Base-by-base conservation (phyloP, 1,284 basidiomycete genomes). In the Ceratobasidium sp. region DNA sequence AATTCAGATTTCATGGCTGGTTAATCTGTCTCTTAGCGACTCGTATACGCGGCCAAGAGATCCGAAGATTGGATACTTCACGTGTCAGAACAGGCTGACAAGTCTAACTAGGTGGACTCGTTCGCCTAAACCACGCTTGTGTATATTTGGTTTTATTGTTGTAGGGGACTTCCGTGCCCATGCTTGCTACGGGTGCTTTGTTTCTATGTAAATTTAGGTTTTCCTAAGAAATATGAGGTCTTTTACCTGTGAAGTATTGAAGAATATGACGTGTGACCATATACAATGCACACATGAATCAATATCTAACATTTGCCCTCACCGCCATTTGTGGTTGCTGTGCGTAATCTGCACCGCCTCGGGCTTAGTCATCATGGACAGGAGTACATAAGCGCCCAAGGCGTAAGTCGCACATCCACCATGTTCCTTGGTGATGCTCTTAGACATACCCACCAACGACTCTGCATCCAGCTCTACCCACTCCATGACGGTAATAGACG, bases 381-480 rank as follows among this genome's bases (percentile, higher is more conserved):
- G 3, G n/a, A n/a, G 20, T 61, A 39, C n/a, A 42, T 63, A 63
- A 63, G 60, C 60, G 60, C 60, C 37, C 60, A 58, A 58, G 37
- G n/a, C 37, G 31, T 20, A 63, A 42, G 53, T 23, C 60, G 8
- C 60, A 10, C 3, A n/a, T 42, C 31, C 13, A 23, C 60, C 60
- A 63, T 42, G 60, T 63, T 42, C 45, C 49, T 31, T 23, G 8
- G 35, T 67, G 65, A 67, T 67, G 47, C 47, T 51, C 47, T 23
- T 67, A 31, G 65, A 67, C 39, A 15, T 53, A 7, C 33, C 65
- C 3, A 53, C 47, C 49, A 67, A 67, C n/a, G 45, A 33, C 33
- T 45, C 65, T 13, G 23, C 65, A 10, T 17, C 13, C 20, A n/a
- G 28, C 31, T 53, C 49, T 11, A 37, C 45, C 47, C 65, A 67